Evolutionary conservation across 148 eudicot species (phyloP).

Genomic region (Chenopodium formosanum): DNA sequence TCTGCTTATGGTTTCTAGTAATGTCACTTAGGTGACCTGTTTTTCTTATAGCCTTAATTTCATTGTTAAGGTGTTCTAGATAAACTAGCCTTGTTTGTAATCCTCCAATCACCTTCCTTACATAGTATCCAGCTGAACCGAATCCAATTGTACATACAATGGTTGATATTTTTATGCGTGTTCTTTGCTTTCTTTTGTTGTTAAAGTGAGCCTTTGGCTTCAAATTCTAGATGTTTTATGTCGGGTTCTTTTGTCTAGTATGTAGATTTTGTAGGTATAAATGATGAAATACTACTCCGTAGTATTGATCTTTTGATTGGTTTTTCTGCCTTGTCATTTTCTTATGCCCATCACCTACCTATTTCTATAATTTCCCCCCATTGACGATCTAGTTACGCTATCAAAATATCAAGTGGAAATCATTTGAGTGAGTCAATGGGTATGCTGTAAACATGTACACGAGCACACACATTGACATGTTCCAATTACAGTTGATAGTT

Average conservation of each 20-base stretch:
- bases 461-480: not conserved
- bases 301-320: not conserved
- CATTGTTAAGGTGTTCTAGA: not conserved
- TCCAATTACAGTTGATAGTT: not conserved
- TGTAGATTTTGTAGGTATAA: not conserved
- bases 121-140: not conserved
- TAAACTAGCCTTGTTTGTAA: not conserved
- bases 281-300: not conserved
- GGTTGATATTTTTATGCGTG: not conserved
- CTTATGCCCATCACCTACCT: not conserved
- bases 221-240: not conserved
- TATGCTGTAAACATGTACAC: not conserved
- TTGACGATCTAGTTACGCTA: not conserved
- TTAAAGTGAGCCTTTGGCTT: not conserved
- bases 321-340: not conserved
- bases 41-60: not conserved
- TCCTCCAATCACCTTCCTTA: not conserved
- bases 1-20: too few species aligned
- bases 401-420: not conserved
- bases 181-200: not conserved
- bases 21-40: not conserved
- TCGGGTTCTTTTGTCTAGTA: not conserved
- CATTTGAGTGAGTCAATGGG: not conserved
- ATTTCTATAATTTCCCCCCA: not conserved
- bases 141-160: not conserved